Base-by-base conservation (phyloP, 1,139 yeast genomes). In the Debaryomyces singareniensis region DNA sequence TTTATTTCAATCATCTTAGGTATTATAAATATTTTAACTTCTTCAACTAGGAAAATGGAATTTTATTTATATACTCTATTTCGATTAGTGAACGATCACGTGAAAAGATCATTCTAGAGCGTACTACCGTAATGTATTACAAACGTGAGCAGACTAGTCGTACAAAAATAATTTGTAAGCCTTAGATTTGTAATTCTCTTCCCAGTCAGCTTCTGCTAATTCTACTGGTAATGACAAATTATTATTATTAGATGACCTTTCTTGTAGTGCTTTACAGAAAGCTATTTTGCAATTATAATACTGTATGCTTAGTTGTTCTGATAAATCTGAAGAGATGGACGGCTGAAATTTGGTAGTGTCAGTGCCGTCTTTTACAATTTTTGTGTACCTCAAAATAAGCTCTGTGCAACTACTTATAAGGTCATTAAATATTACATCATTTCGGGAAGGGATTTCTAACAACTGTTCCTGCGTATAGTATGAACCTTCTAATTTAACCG, bases 1-100 rank as follows among this genome's bases (percentile, higher is more conserved):
- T 58, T 44, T 37, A 80, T 43, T 37, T 44, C 37, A 28, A 55
- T 44, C 39, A 62, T 68, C 74, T 67, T 68, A 52, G 37, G 60
- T 26, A 18, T 18, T 18, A n/a, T n/a, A n/a, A n/a, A n/a, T n/a
- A n/a, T n/a, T n/a, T n/a, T n/a, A n/a, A n/a, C n/a, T n/a, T n/a
- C n/a, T n/a, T n/a, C n/a, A n/a, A n/a, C n/a, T n/a, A n/a, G n/a
- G n/a, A n/a, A n/a, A n/a, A n/a, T n/a, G n/a, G n/a, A n/a, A n/a
- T n/a, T n/a, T n/a, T n/a, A n/a, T n/a, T n/a, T n/a, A n/a, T n/a
- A n/a, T n/a, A n/a, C n/a, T n/a, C n/a, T n/a, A n/a, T n/a, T n/a
- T n/a, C n/a, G n/a, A n/a, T n/a, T n/a, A n/a, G n/a, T n/a, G n/a
- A n/a, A n/a, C n/a, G n/a, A n/a, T n/a, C n/a, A n/a, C n/a, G n/a